Evolutionary conservation across 208 protist species (phyloP), one percentile per base, ranked within the genome.

Genomic region (Herpetomonas muscarum): DNA sequence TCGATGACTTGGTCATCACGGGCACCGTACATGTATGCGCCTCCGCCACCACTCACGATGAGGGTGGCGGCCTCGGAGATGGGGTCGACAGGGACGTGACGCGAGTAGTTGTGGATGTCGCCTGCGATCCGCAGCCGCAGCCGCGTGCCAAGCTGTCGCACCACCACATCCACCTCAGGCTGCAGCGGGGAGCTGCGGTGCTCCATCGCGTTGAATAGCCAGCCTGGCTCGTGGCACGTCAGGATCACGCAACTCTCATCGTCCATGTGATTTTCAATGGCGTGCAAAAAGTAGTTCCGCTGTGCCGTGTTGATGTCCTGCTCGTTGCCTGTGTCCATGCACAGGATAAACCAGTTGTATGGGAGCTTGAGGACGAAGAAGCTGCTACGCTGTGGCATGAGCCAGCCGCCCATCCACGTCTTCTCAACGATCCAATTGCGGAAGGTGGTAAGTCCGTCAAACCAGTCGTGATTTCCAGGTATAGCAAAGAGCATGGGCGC

Each of bases 391-490:
- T 95, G 89, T 41, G 89, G 89, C 79, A 95, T 82, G 55, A 90
- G 65, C 86, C 89, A 92, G 31, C 89, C 85, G 13, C 89, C 89
- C 6, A 92, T 70, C 78, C 82, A 86, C 41, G 62, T 77, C 56
- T 78, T 72, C 36, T 84, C 71, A 28, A 86, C 55, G 12, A 95
- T 90, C 66, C 77, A 86, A 46, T 90, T 86, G 48, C 76, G 68
- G 61, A 78, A 95, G 17, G 79, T 89, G 22, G 70, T 57, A 22
- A 93, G 81, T 7, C 89, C 89, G 55, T 95, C 89, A 54, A 92
- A 80, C 89, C 89, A 95, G 74, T 93, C 89, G 70, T 95, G 85
- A 55, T 93, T 95, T 32, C 85, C 85, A 2, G 89, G 89, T 41
- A 93, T 89, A 13, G 88, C 73, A 53, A 92, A 94, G n/a, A 90